phyloP scores from a whole-genome alignment of 352 stramenopile species.

The Phytophthora pinifolia region DNA sequence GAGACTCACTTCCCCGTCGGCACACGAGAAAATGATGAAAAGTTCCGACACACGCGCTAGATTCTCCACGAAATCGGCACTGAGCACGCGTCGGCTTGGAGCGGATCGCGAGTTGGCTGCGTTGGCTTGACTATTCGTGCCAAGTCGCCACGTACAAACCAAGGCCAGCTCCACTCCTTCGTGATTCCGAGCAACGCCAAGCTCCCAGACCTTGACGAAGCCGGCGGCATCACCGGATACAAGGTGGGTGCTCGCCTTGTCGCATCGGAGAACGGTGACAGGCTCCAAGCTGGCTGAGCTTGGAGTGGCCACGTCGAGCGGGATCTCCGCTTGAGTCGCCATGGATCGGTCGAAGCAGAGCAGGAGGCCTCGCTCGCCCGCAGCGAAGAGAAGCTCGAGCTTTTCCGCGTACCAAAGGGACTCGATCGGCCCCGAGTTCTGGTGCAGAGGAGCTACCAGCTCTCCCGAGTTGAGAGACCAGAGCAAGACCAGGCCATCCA shows the following conservation, averaged over 20 bases:
- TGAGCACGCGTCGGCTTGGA: constrained; percentile 39
- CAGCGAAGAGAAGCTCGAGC: constrained; percentile 71
- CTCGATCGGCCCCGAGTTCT: constrained; percentile 65
- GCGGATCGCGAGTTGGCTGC: constrained; percentile 9
- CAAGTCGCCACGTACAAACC: constrained; percentile 54
- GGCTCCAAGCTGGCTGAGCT: constrained; percentile 33
- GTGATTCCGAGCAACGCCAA: constrained; percentile 51
- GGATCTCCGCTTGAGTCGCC: constrained; percentile 49
- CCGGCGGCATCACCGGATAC: constrained; percentile 60
- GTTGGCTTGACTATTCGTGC: constrained; percentile 5
- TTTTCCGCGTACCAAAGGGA: constrained; percentile 69
- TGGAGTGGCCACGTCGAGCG: constrained; percentile 29
- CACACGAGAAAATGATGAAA: constrained; percentile 62
- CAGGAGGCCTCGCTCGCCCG: constrained; percentile 58
- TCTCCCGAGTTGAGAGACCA: constrained; percentile 84
- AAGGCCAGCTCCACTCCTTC: constrained; percentile 60
- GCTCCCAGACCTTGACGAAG: constrained; percentile 67
- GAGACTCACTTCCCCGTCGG: constrained; percentile 66
- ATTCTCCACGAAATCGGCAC: too few species aligned
- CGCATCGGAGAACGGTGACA: constrained; percentile 52
- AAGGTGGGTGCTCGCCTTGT: constrained; percentile 61
- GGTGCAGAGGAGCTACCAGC: constrained; percentile 58
- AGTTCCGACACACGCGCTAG: constrained; percentile 46
- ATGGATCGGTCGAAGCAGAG: constrained; percentile 73
- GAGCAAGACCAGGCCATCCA: constrained; percentile 71